phyloP scores from a whole-genome alignment of 371 early-diverging fungal genomes.

The Mucor plumbeus region DNA sequence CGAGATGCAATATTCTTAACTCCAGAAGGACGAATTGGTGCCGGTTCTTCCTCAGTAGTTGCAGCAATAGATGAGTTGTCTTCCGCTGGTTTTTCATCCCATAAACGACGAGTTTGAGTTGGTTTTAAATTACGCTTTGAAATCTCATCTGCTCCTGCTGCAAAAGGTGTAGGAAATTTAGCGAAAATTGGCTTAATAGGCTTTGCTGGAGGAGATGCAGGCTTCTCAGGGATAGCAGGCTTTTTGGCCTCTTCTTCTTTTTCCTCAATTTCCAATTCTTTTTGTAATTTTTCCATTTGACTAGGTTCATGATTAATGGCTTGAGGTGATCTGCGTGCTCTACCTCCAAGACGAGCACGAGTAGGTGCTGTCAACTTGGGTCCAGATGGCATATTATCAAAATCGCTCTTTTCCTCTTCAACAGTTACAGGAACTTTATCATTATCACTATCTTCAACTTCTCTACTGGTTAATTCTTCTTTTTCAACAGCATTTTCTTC shows the following conservation, averaged over 20 bases:
- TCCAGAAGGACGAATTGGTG: slow-evolving; percentile 53
- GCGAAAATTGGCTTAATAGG: slow-evolving; percentile 69
- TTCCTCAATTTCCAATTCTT: slow-evolving; percentile 31
- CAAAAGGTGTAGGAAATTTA: slow-evolving; percentile 71
- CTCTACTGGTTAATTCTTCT: slow-evolving; percentile 10
- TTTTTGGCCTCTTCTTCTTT: slow-evolving; percentile 26
- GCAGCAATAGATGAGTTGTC: slow-evolving; percentile 23
- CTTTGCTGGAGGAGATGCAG: slow-evolving; percentile 54
- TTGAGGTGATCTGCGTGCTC: slow-evolving; percentile 41
- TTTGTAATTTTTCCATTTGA: slow-evolving; percentile 49
- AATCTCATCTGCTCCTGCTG: slow-evolving; percentile 43
- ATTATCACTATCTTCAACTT: slow-evolving; percentile 9
- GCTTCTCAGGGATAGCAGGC: slow-evolving; percentile 25
- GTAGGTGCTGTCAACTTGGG: slow-evolving; percentile 47
- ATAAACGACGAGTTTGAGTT: slow-evolving; percentile 45
- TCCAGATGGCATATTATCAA: slow-evolving; percentile 41
- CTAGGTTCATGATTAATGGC: slow-evolving; percentile 38
- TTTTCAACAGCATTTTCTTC: slow-evolving; percentile 1
- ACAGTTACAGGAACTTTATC: slow-evolving; percentile 2
- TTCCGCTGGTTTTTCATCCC: slow-evolving; percentile 44
- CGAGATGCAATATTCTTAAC: slow-evolving; percentile 59
- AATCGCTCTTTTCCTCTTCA: slow-evolving; percentile 24
- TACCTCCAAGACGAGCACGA: slow-evolving; percentile 35
- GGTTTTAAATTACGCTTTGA: slow-evolving; percentile 48
- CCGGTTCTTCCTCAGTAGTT: slow-evolving; percentile 21